phyloP scores from a whole-genome alignment of 1,284 basidiomycete genomes.

The Calocybe gambosa region DNA sequence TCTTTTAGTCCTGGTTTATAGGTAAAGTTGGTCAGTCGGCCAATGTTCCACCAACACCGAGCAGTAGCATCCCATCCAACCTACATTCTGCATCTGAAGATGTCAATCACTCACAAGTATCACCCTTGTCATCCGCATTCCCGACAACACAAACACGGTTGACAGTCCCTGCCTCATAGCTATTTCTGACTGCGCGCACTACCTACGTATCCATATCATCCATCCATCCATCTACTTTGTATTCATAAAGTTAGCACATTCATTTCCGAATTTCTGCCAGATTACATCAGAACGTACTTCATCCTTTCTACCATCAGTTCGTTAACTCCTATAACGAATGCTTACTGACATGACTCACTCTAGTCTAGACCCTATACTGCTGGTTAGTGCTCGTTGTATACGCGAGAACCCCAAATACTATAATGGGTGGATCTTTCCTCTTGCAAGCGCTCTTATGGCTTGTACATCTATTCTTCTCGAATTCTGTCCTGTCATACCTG shows the following conservation, averaged over 20 bases:
- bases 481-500: too few relatives aligned
- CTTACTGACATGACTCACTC: background rate
- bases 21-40: conserved; percentile 56
- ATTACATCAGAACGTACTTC: conserved; percentile 2
- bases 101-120: conserved; percentile 48
- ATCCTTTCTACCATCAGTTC: background rate
- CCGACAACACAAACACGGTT: conserved; percentile 35
- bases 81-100: conserved; percentile 30
- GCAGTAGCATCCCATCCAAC: conserved; percentile 33
- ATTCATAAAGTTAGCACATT: conserved; percentile 7
- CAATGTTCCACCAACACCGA: conserved; percentile 53
- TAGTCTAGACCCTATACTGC: conserved; percentile 4
- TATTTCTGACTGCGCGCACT: background rate
- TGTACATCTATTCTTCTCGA: too few relatives aligned
- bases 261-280: background rate
- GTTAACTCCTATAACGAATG: background rate
- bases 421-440: background rate
- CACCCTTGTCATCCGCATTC: conserved; percentile 72
- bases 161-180: conserved; percentile 17
- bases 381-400: background rate
- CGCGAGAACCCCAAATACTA: background rate
- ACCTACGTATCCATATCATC: conserved; percentile 7
- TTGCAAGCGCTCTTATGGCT: background rate
- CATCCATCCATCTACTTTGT: conserved; percentile 10
- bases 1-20: conserved; percentile 64